A percentile compares a stretch with the other conserved stretches of the same genome.
These are phyloP conservation scores for Pichia cephalocereana DNA, from an alignment of 805 yeast genomes.

Conservation along the genomic window DNA sequence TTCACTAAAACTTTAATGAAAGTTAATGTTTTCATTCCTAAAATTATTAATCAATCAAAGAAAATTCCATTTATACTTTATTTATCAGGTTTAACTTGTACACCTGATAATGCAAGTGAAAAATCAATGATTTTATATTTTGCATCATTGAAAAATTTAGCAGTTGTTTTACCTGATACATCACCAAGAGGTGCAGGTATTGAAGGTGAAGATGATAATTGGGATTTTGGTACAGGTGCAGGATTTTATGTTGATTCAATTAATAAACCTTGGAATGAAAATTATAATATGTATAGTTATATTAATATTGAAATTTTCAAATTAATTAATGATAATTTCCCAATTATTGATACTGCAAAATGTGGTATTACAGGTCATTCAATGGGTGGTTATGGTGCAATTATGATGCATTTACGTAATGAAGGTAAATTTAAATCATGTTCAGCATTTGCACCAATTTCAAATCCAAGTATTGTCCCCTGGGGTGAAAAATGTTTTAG, in stretches of 20 bases:
- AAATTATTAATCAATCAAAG: slow-evolving; percentile 26
- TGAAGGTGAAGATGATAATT: slow-evolving; percentile 59
- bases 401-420: slow-evolving; percentile 54
- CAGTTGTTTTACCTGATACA: slow-evolving; percentile 90
- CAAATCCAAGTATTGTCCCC: slow-evolving; percentile 64
- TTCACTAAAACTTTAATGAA: slow-evolving; percentile 66
- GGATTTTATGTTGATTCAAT: slow-evolving; percentile 90
- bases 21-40: slow-evolving; percentile 77
- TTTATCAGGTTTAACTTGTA: slow-evolving; percentile 85
- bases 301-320: slow-evolving; percentile 64
- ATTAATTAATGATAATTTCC: slow-evolving; percentile 33
- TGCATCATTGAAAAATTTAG: slow-evolving; percentile 76
- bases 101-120: slow-evolving; percentile 88
- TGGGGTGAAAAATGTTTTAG: slow-evolving; percentile 88
- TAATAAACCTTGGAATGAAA: slow-evolving; percentile 53
- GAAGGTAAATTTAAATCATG: slow-evolving; percentile 70
- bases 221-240: slow-evolving; percentile 93
- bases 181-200: slow-evolving; percentile 82
- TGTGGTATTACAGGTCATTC: slow-evolving; percentile 80
- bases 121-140: slow-evolving; percentile 82
- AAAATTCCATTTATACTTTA: slow-evolving; percentile 67
- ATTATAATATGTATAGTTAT: slow-evolving; percentile 84
- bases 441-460: slow-evolving; percentile 85
- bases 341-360: slow-evolving; percentile 38
- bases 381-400: slow-evolving; percentile 97